phyloP scores from a whole-genome alignment of 441 rosid species.

The Syzygium syzygioides region DNA sequence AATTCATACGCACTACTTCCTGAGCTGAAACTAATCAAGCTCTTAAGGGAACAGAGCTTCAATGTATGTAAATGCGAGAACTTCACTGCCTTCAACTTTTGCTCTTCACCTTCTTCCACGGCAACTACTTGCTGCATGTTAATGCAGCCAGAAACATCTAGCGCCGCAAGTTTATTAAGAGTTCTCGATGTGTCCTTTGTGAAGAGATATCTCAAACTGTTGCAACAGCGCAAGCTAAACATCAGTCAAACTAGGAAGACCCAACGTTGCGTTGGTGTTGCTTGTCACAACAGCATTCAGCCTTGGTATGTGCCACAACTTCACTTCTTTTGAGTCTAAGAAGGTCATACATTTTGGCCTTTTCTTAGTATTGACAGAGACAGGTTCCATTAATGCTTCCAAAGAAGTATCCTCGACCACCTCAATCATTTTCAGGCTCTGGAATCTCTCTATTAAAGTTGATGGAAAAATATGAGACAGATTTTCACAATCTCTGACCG shows the following conservation, averaged over 20 bases:
- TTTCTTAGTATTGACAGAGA: not conserved
- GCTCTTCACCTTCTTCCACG: not conserved
- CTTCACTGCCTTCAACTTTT: not conserved
- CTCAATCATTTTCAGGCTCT: not conserved
- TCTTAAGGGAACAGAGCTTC: not conserved
- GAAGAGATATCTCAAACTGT: not conserved
- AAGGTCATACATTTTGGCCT: not conserved
- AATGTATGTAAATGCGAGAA: not conserved
- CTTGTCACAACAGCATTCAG: not conserved
- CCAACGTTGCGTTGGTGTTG: not conserved
- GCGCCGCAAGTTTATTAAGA: not conserved
- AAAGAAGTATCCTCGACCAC: not conserved
- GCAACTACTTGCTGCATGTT: not conserved
- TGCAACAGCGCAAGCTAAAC: not conserved
- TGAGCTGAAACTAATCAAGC: not conserved
- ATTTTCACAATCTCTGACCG: not conserved
- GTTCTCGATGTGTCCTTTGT: not conserved
- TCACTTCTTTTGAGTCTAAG: not conserved
- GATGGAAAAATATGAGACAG: not conserved
- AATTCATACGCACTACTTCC: not conserved
- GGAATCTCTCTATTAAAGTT: not conserved
- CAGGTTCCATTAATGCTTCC: not conserved
- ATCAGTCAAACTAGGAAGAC: not conserved
- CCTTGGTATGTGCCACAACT: not conserved
- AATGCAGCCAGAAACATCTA: not conserved